Base-by-base conservation (phyloP, 768 basidiomycete species). In the Auricularia auricula-judae region DNA sequence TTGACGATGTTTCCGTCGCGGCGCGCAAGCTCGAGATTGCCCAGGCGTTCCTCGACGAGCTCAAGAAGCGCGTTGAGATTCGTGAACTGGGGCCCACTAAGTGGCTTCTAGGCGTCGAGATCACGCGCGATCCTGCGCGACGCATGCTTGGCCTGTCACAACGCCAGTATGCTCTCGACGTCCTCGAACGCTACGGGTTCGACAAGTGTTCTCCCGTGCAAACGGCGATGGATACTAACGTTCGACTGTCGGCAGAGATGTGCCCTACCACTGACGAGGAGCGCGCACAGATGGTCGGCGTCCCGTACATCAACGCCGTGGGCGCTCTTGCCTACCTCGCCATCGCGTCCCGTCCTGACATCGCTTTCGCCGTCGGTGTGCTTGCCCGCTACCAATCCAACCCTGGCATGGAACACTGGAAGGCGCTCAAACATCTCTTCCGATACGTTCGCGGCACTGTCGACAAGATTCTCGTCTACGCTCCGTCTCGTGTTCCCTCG, bases 341-440 rank as follows among this genome's bases (percentile, higher is more conserved):
- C 0, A 63, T 74, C 1, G 70, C 68, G 4, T 76, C 76, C 0
- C 71, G 74, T 1, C 78, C 78, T 1, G 77, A 81, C 65, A 79
- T 81, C 53, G 67, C 75, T 1, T 78, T 71, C 64, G 71, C 77
- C 0, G 75, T 78, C 4, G 65, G 69, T 1, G 64, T 66, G 16
- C 65, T 66, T 10, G 56, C 56, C 1, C 56, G 4, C 14, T 59
- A 7, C 56, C 14, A 29, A 1, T 4, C 34, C 1, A 64, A 64
- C 23, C 63, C 63, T 1, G 63, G 63, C 3, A 1, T 16, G 7
- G 3, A 18, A 11, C 36, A 58, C n/a, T 36, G 43, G 16, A 44
- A 59, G 36, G 54, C 58, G 1, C 33, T 60, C 4, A 58, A 64
- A 3, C 36, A 39, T 36, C 63, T 60, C 12, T 4, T 64, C 8